Evolutionary conservation across 2,329 filamentous ascomycete genomes (phyloP), one percentile per base, ranked within the genome.

Genomic region (Xylariomycetidae sp.): DNA sequence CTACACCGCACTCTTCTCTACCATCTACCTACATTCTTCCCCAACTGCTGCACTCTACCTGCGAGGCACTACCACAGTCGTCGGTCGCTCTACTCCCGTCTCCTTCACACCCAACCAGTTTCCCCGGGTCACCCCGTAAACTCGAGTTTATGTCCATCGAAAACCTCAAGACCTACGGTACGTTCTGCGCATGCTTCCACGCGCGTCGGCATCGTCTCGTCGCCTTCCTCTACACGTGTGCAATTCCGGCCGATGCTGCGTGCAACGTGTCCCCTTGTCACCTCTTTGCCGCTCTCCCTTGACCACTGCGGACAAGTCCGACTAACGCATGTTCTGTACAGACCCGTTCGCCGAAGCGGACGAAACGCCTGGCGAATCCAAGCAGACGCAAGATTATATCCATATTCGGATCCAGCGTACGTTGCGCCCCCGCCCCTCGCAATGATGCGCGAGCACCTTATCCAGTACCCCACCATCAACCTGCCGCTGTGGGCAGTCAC

Each of bases 261-360:
- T 20, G n/a, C 15, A 27, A 25, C 32, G 15, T 15, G 20, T n/a
- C 20, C 13, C 15, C 16, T 22, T 22, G 10, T 20, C n/a, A 27
- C 25, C 28, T 31, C 22, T 25, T 23, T 13, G 24, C 27, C 14
- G 33, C 33, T 37, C 35, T 35, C 5, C 19, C 24, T 25, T 16
- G 26, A 12, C 6, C 26, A 13, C 18, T 7, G 15, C 15, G 16
- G 8, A 15, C 27, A 26, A 10, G 26, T 20, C 37, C 26, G 29
- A 50, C 58, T 62, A 38, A 60, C 48, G 12, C 16, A 25, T 29
- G 10, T 25, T 15, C 25, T 10, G 25, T 19, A 54, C 61, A 95
- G 92, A 98, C 83, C 92, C 92, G 84, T 98, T 98, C 87, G 92
- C 92, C 83, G 92, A 96, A 86, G 92, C 89, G 80, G 92, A 95